These are phyloP conservation scores for Solanum gracilifrons DNA, from an alignment of 257 asterid genomes.

Conservation along the genomic window DNA sequence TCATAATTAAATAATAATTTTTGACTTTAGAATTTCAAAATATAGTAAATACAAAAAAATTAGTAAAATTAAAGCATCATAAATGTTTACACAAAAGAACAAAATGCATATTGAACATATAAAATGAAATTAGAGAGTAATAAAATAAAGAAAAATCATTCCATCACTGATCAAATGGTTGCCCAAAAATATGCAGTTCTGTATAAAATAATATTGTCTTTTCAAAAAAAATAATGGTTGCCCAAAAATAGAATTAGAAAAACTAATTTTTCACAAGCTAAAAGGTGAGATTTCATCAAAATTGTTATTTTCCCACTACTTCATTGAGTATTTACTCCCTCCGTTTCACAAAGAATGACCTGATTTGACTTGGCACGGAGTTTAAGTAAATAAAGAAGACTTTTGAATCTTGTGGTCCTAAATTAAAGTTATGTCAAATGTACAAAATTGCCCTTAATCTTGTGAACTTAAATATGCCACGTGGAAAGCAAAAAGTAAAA, in stretches of 20 bases:
- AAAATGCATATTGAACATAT: background rate
- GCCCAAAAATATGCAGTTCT: background rate
- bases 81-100: background rate
- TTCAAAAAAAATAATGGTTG: background rate
- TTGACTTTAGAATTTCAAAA: background rate
- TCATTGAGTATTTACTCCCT: background rate
- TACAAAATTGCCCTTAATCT: no score
- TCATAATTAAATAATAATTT: background rate
- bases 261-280: background rate
- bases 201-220: background rate
- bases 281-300: background rate
- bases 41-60: background rate
- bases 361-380: no score
- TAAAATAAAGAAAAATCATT: background rate
- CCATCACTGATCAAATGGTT: background rate
- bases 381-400: no score
- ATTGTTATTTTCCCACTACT: background rate
- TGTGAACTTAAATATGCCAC: no score
- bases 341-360: no score
- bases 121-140: background rate
- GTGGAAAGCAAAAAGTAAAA: no score
- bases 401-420: no score
- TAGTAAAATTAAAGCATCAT: background rate
- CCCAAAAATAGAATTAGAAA: background rate
- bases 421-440: no score